Conservation (phyloP, 176 grass and related monocot species). For the Urochloa ruziziensis region DNA sequence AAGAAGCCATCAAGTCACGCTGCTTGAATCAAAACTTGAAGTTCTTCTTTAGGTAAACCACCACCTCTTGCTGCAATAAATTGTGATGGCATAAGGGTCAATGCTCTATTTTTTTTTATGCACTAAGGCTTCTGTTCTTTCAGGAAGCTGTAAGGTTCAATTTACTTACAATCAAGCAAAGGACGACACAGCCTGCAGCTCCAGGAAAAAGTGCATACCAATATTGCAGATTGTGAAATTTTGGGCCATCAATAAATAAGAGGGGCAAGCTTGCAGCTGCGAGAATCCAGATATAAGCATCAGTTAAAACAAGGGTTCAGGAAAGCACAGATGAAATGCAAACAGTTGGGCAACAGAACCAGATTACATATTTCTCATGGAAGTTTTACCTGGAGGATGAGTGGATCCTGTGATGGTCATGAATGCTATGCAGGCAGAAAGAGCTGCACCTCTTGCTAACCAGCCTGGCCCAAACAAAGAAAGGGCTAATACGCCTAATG, state of each 20-base stretch:
- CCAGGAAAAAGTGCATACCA: conserved; percentile 96
- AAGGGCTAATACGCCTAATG: conserved; percentile 78
- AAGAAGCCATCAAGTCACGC: not conserved
- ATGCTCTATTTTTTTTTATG: conserved; percentile 6
- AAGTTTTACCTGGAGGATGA: conserved; percentile 78
- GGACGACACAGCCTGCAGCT: conserved; percentile 67
- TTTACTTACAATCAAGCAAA: conserved; percentile 92
- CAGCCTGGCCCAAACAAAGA: conserved; percentile 85
- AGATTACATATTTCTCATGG: not conserved
- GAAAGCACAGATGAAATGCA: not conserved
- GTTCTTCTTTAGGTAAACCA: conserved; percentile 84
- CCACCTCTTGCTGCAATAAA: conserved; percentile 88
- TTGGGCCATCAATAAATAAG: conserved; percentile 79
- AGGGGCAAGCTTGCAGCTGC: conserved; percentile 94
- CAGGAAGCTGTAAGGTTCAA: not conserved
- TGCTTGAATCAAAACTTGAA: conserved; percentile 73
- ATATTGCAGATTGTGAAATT: conserved; percentile 74
- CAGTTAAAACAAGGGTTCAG: not conserved
- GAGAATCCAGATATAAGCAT: not conserved
- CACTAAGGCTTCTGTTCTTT: not conserved
- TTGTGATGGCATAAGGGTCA: conserved; percentile 17
- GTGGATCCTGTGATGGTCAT: conserved; percentile 75
- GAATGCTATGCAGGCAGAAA: conserved; percentile 86
- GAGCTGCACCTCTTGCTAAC: conserved; percentile 81
- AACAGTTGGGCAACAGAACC: not conserved